Base-by-base conservation (phyloP, 2,329 filamentous ascomycete genomes). In the Aspergillus arachidicola region DNA sequence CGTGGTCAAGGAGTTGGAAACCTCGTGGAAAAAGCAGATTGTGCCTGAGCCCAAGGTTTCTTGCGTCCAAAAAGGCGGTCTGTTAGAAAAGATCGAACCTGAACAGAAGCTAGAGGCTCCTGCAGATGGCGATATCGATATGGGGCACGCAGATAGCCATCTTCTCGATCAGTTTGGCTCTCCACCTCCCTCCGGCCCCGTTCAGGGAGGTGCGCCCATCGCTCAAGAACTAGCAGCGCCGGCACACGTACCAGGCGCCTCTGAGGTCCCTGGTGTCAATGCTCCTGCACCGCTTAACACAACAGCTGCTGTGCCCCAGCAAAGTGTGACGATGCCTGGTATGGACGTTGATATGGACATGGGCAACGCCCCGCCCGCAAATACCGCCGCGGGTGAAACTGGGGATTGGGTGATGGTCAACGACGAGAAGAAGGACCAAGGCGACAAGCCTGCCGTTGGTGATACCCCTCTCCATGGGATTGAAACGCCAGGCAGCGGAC, bases 381-480 rank as follows among this genome's bases (percentile, higher is more conserved):
- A 78, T 23, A 72, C 78, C 11, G 73, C 74, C 46, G 75, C 76
- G 16, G 83, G 82, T 21, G 82, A 84, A 14, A 84, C 81, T 23
- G 89, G 86, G 34, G 91, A 93, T 66, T 93, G 91, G 91, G 88
- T 93, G 4, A 89, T 93, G 62, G 87, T 93, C 34, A 86, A 89
- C 60, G 89, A 90, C 67, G 87, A 86, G 54, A 79, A 79, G 46
- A 83, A 80, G 68, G 68, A 66, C 78, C 80, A 43, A n/a, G 66
- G 65, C n/a, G 73, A 67, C 53, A 69, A 71, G 21, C 58, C 64
- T 19, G 56, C 54, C 28, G 38, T 63, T 34, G 63, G 58, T 38
- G 63, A 65, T n/a, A 54, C 16, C 38, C 58, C 60, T 30, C 34
- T 66, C 14, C 51, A 58, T 6, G 63, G 63, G 7, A 56, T 62